These are phyloP conservation scores for Kazachstania sp. DNA, from an alignment of 1,139 yeast genomes.

Conservation along the genomic window DNA sequence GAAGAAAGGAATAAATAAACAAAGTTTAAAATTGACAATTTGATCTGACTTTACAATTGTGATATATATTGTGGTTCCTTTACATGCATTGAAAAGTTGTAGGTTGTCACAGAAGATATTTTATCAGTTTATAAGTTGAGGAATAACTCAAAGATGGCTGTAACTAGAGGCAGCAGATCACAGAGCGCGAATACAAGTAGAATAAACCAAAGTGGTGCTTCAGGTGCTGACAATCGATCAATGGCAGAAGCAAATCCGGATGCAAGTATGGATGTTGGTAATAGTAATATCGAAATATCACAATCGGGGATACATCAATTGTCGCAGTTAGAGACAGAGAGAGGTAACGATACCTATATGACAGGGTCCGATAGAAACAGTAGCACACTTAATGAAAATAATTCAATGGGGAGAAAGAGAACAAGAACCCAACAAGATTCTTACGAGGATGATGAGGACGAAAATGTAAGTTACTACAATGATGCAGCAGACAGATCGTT, in stretches of 20 bases:
- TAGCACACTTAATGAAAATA: neutral
- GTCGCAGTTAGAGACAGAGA: neutral
- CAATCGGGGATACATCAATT: neutral
- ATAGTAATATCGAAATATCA: slow-evolving; percentile 2
- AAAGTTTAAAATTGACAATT: too few relatives aligned
- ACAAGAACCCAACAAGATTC: neutral
- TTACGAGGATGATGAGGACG: neutral
- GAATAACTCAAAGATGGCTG: neutral
- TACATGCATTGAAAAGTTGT: too few relatives aligned
- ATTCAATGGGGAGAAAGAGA: neutral
- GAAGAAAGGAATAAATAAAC: neutral
- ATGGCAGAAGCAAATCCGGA: neutral
- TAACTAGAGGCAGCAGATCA: slow-evolving; percentile 1
- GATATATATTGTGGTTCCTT: too few relatives aligned
- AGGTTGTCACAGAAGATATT: too few relatives aligned
- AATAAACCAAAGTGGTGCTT: neutral
- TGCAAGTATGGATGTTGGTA: neutral
- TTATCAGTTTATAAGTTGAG: too few relatives aligned
- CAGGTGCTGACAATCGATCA: neutral
- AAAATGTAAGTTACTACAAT: too few relatives aligned
- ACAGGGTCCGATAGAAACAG: neutral
- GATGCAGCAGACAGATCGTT: too few relatives aligned
- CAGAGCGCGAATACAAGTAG: neutral
- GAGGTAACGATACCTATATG: neutral
- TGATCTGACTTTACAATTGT: too few relatives aligned